Percentiles rank a stretch among this genome's conserved stretches.
Evolutionary conservation across 495 filamentous ascomycete genomes (phyloP).

Genomic region (Podospora pseudopauciseta): DNA sequence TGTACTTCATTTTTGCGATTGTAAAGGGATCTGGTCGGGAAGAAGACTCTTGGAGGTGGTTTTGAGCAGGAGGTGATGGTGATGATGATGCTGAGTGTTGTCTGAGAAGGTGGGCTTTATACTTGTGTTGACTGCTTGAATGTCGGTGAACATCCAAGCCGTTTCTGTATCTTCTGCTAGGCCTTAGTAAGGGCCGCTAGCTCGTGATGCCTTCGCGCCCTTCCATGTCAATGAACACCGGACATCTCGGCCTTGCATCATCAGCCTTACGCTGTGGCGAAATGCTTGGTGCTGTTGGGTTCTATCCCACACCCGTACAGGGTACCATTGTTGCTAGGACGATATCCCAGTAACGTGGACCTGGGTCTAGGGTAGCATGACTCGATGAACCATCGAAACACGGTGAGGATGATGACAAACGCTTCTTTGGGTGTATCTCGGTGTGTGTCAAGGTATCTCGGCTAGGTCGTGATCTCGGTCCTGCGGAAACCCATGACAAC

Average conservation of each 20-base stretch:
- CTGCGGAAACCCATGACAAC: background rate
- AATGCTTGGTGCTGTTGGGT: background rate
- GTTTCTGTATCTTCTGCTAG: background rate
- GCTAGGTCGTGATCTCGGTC: background rate
- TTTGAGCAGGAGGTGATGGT: background rate
- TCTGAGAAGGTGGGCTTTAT: background rate
- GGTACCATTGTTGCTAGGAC: background rate
- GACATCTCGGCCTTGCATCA: background rate
- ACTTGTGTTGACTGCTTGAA: background rate
- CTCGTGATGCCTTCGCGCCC: background rate
- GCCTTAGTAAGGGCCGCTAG: background rate
- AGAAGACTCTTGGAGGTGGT: background rate
- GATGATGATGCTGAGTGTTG: background rate
- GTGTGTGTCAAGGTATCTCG: background rate
- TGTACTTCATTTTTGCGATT: background rate
- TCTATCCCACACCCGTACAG: background rate
- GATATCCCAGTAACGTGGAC: background rate
- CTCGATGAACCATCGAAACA: background rate
- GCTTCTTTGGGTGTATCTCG: background rate
- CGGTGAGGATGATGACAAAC: background rate
- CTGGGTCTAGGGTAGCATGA: background rate
- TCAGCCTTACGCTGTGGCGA: background rate
- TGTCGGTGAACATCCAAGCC: background rate
- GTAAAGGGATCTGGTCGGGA: background rate
- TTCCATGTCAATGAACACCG: background rate